Conservation (phyloP, 2,329 filamentous ascomycete species). For the Cryphonectria nitschkei region DNA sequence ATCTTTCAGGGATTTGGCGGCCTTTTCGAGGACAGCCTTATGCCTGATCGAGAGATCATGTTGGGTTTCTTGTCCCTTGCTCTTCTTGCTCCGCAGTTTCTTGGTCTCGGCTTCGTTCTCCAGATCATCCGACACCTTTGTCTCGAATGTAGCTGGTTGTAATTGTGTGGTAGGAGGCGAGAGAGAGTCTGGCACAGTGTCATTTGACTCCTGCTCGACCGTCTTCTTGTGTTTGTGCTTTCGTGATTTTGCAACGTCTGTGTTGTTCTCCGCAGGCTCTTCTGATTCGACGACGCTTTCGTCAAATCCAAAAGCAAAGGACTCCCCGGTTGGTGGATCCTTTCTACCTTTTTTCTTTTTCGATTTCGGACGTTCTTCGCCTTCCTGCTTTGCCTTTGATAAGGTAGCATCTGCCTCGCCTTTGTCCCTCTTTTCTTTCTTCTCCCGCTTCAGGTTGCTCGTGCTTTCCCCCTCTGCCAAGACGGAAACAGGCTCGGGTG, state of each 20-base stretch:
- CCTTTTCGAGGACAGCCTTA: slow-evolving; percentile 40
- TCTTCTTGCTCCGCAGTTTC: neutral
- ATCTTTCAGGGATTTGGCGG: slow-evolving; percentile 35
- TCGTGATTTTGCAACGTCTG: neutral
- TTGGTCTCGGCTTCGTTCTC: neutral
- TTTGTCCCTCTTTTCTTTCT: slow-evolving; percentile 39
- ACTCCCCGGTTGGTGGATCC: slow-evolving; percentile 49
- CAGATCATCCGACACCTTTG: neutral
- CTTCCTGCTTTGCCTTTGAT: slow-evolving; percentile 32
- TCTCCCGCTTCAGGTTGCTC: slow-evolving; percentile 34
- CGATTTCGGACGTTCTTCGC: slow-evolving; percentile 42
- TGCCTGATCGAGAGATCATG: slow-evolving; percentile 29
- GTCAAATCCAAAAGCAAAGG: slow-evolving; percentile 31
- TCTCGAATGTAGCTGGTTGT: neutral
- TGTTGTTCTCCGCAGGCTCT: neutral
- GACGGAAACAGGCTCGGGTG: slow-evolving; percentile 9
- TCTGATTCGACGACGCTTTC: neutral
- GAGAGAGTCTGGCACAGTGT: neutral
- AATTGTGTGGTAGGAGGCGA: neutral
- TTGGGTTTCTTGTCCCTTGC: slow-evolving; percentile 37
- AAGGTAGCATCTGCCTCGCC: slow-evolving; percentile 33
- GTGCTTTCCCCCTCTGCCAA: neutral
- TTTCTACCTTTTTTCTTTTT: slow-evolving; percentile 59
- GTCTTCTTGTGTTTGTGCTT: neutral
- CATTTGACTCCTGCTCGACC: neutral